Conservation (phyloP, 1,139 yeast species). For the Zygosaccharomyces pseudobailii region DNA sequence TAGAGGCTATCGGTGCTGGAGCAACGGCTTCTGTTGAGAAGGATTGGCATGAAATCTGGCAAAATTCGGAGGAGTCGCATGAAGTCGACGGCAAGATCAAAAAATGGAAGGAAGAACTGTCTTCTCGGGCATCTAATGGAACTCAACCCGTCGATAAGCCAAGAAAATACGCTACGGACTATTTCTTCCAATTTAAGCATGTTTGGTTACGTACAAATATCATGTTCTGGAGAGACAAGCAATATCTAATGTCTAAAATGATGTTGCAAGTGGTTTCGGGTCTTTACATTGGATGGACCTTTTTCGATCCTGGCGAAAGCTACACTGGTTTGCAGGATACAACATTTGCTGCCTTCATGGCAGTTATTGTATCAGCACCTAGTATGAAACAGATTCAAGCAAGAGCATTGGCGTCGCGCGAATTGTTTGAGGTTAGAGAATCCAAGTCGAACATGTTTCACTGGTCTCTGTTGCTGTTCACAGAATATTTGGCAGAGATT, state of each 20-base stretch:
- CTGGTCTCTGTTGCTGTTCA: slow-evolving; percentile 52
- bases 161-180: slow-evolving; percentile 39
- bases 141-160: slow-evolving; percentile 9
- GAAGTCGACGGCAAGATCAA: slow-evolving; percentile 28
- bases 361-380: slow-evolving; percentile 39
- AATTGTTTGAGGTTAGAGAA: slow-evolving; percentile 58
- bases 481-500: slow-evolving; percentile 50
- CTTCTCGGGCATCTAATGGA: slow-evolving; percentile 8
- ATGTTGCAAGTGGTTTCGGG: slow-evolving; percentile 38
- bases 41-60: slow-evolving; percentile 51
- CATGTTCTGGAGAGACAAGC: slow-evolving; percentile 44
- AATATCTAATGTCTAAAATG: slow-evolving; percentile 41
- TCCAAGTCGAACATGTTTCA: slow-evolving; percentile 61
- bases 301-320: slow-evolving; percentile 36
- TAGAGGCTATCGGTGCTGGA: slow-evolving; percentile 61
- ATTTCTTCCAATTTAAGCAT: slow-evolving; percentile 36
- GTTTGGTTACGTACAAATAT: slow-evolving; percentile 37
- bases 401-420: slow-evolving; percentile 49
- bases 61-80: slow-evolving; percentile 36
- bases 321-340: slow-evolving; percentile 43
- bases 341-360: slow-evolving; percentile 48
- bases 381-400: slow-evolving; percentile 44
- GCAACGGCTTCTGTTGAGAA: slow-evolving; percentile 43
- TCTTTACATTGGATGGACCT: slow-evolving; percentile 45
- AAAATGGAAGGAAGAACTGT: slow-evolving; percentile 21